Evolutionary conservation across 2,329 filamentous ascomycete genomes (phyloP).

Genomic region (Cercospora zeae-maydis): DNA sequence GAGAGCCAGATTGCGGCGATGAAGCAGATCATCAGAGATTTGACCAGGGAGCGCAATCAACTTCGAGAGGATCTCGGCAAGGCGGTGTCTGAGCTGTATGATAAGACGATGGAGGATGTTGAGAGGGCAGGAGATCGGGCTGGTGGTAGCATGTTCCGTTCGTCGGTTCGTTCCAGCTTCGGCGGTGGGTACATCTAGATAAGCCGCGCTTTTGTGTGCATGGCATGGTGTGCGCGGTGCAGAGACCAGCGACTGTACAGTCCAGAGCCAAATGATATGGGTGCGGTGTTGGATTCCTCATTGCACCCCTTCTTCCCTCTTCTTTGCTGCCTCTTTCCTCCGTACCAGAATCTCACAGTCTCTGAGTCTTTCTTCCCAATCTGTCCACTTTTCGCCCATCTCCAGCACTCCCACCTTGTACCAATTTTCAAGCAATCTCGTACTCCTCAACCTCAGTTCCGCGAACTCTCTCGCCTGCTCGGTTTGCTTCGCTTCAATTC

Average conservation of each 20-base stretch:
- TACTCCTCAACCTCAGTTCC: constrained; percentile 62
- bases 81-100: constrained; percentile 1
- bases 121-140: background rate
- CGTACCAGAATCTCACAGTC: constrained; percentile 63
- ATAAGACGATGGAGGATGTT: background rate
- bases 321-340: constrained; percentile 58
- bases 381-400: constrained; percentile 65
- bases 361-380: constrained; percentile 65
- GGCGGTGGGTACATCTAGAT: background rate
- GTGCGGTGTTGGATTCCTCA: constrained; percentile 13
- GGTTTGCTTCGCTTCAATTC: constrained; percentile 57
- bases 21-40: background rate
- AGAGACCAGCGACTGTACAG: background rate
- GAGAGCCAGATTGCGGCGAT: background rate
- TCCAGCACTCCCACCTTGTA: constrained; percentile 69
- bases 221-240: background rate
- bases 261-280: background rate
- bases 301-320: constrained; percentile 49
- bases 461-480: constrained; percentile 61
- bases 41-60: background rate
- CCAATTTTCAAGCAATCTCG: constrained; percentile 55
- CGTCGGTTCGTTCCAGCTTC: constrained; percentile 8
- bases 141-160: background rate
- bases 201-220: background rate
- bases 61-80: background rate